phyloP scores from a whole-genome alignment of 164 flowering plant genomes.

The Aristolochia fimbriata region DNA sequence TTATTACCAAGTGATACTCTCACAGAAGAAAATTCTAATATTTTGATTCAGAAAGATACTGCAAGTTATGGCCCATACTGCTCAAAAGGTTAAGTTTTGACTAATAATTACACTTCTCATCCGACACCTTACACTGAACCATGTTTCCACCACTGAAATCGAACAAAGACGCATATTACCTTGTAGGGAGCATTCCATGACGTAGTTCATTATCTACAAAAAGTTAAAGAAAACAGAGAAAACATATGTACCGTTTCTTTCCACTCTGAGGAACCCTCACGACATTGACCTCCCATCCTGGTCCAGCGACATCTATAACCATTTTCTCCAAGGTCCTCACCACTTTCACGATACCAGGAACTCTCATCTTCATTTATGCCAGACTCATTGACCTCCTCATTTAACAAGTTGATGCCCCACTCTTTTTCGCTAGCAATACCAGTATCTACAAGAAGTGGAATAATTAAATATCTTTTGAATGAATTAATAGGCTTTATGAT shows the following conservation, averaged over 20 bases:
- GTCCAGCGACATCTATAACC: constrained; percentile 94
- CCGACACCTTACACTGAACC: too few relatives aligned
- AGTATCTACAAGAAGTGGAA: constrained; percentile 41
- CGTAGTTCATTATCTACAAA: too few relatives aligned
- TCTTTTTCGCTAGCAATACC: constrained; percentile 97
- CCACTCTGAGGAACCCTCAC: constrained; percentile 79
- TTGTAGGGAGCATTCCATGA: too few relatives aligned
- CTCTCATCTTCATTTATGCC: constrained; percentile 95
- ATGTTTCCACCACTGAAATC: too few relatives aligned
- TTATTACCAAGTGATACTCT: too few relatives aligned
- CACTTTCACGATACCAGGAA: constrained; percentile 84
- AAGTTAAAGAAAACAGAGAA: too few relatives aligned
- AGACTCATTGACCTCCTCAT: constrained; percentile 62
- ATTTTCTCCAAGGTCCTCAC: constrained; percentile 75
- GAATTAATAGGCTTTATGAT: not conserved
- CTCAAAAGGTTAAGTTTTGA: too few relatives aligned
- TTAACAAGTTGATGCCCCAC: constrained; percentile 77
- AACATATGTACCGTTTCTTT: constrained; percentile 67
- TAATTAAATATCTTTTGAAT: not conserved
- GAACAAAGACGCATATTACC: too few relatives aligned
- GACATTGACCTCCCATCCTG: constrained; percentile 78
- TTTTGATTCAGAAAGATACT: too few relatives aligned
- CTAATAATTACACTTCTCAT: too few relatives aligned
- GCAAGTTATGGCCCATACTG: too few relatives aligned
- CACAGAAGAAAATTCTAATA: too few relatives aligned